Conservation (phyloP, 73 alveolate species). For the Paramecium octaurelia region DNA sequence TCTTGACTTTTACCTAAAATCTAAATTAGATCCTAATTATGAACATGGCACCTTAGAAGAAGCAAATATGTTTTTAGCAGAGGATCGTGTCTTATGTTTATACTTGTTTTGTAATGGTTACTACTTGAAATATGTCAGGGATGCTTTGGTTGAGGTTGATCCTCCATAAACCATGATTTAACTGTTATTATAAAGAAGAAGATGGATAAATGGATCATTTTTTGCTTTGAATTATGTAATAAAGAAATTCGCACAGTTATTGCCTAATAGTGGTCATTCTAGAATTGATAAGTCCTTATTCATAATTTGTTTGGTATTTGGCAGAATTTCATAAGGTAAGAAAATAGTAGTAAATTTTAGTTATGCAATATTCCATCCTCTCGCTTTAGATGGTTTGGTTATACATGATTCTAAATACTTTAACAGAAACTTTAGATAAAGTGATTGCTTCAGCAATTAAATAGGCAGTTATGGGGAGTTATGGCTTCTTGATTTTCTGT, state of each 20-base stretch:
- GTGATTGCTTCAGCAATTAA: background rate
- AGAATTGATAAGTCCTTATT: background rate
- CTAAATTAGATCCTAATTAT: background rate
- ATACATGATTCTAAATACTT: background rate
- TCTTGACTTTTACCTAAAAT: conserved; percentile 21
- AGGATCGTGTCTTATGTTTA: conserved; percentile 68
- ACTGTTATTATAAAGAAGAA: conserved; percentile 64
- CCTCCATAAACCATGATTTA: conserved; percentile 47
- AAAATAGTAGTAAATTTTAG: background rate
- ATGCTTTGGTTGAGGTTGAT: conserved; percentile 71
- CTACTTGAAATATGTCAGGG: conserved; percentile 59
- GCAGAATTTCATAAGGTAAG: background rate
- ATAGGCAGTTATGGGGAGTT: background rate
- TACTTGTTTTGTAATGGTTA: background rate
- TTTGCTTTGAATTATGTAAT: conserved; percentile 64
- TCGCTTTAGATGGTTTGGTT: background rate
- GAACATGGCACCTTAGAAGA: background rate
- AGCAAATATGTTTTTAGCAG: conserved; percentile 73
- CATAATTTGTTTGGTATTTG: background rate
- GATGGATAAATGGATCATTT: conserved; percentile 76
- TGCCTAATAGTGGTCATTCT: conserved; percentile 28
- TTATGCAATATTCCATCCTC: background rate
- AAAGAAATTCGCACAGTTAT: background rate
- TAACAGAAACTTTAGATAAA: background rate
- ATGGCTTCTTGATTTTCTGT: background rate